Conservation (phyloP, 768 basidiomycete genomes). For the Rhodotorula sphaerocarpa region DNA sequence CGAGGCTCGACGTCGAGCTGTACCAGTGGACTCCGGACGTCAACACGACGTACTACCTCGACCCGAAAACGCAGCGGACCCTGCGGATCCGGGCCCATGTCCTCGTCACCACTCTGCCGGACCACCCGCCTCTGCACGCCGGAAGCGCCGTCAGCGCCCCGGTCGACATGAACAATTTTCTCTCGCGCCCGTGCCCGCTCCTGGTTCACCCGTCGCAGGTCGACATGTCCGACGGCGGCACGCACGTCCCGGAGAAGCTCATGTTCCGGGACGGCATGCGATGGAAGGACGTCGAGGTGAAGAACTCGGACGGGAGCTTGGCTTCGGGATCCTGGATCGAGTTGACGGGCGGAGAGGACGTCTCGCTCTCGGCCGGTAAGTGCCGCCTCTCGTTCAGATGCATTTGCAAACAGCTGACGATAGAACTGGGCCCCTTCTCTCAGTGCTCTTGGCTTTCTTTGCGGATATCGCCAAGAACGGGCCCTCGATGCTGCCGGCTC, state of each 20-base stretch:
- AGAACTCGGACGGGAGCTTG: not conserved
- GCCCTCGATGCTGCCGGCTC: conserved; percentile 7
- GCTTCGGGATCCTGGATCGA: conserved; percentile 25
- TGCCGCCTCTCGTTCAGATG: too few species aligned
- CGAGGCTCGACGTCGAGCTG: conserved; percentile 24
- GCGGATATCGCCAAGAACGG: conserved; percentile 29
- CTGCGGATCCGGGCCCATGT: conserved; percentile 19
- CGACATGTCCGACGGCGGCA: not conserved
- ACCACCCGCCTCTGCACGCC: not conserved
- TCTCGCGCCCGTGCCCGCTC: conserved; percentile 18
- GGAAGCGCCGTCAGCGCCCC: not conserved
- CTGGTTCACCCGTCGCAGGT: conserved; percentile 12
- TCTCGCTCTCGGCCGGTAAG: conserved; percentile 2
- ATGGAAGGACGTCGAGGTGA: conserved; percentile 18
- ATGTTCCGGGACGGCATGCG: conserved; percentile 15
- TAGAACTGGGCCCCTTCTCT: too few species aligned
- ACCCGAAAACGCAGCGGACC: not conserved
- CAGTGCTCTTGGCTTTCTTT: conserved; percentile 27
- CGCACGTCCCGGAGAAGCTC: conserved; percentile 14
- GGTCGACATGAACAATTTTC: conserved; percentile 6
- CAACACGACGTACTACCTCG: not conserved
- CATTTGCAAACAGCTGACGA: not conserved
- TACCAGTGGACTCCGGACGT: conserved; percentile 17
- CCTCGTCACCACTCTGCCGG: conserved; percentile 11
- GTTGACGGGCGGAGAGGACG: conserved; percentile 15